Base-by-base conservation (phyloP, 2,329 filamentous ascomycete genomes). In the Calonectria montana region DNA sequence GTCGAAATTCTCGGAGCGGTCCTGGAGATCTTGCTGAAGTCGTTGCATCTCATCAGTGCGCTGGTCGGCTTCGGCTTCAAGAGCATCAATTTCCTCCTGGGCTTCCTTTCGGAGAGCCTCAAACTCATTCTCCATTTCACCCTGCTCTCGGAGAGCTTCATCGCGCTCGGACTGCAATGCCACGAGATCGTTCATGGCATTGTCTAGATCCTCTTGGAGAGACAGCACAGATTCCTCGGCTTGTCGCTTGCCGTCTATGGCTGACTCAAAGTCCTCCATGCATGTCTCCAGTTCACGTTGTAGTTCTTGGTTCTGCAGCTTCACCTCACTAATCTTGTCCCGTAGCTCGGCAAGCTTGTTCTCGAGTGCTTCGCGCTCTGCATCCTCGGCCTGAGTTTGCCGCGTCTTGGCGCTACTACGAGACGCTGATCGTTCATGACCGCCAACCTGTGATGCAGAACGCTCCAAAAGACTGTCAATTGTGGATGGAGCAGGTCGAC, bases 391-490 rank as follows among this genome's bases (percentile, higher is more conserved):
- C 61, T 86, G 85, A 1, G 93, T 93, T n/a, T 88, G 87, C 25
- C 91, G 88, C 1, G 92, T 93, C 65, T 87, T 88, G 69, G 90
- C 92, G 80, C 94, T 97, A 9, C 89, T 90, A 31, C 94, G 89
- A 4, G 95, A 98, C 23, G 90, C 90, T 1, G 95, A 91, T 67
- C 96, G 89, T 71, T 92, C 90, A 73, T 94, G 90, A 1, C 81
- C 86, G 6, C 91, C 90, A 12, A 95, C 92, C 48, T 96, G 92
- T 4, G 96, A 98, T 15, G 96, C 95, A 0, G 96, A 98, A n/a
- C 97, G 91, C 72, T 98, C 97, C 37, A 98, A 90, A 50, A 98
- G 93, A 81, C 95, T 98, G 80, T 98, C 97, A 7, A 96, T 92
- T 1, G 95, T 91, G 0, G 90, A 91, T 0, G 89, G 88, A 1